These are phyloP conservation scores for Ehretia macrophylla DNA, from an alignment of 257 asterid species.

Conservation along the genomic window DNA sequence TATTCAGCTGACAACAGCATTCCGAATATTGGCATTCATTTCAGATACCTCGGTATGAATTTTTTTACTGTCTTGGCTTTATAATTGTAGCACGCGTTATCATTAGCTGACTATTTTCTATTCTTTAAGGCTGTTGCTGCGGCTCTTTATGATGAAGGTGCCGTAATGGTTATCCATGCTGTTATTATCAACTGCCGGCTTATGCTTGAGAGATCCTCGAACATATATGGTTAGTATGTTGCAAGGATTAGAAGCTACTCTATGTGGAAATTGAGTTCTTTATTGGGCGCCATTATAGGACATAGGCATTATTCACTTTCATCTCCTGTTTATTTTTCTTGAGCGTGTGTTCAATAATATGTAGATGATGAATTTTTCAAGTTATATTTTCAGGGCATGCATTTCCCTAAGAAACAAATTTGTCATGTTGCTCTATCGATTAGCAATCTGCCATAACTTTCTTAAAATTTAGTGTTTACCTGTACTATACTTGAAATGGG, in stretches of 20 bases:
- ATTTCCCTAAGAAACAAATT: no score
- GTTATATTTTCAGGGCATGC: no score
- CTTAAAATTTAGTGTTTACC: no score
- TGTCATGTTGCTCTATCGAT: no score
- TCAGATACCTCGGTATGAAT: conserved; percentile 71
- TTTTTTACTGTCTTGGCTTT: not conserved
- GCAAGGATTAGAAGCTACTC: conserved; percentile 6
- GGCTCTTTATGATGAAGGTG: conserved; percentile 90
- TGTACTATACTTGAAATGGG: no score
- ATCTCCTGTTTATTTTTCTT: no score
- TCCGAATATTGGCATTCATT: conserved; percentile 84
- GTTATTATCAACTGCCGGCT: conserved; percentile 78
- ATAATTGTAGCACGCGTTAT: conserved; percentile 7
- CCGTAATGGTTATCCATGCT: conserved; percentile 95
- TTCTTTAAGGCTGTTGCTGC: conserved; percentile 71
- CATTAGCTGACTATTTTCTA: conserved; percentile 29
- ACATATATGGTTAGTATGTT: conserved; percentile 71
- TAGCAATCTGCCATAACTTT: no score
- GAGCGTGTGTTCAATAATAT: no score
- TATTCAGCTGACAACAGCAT: conserved; percentile 87
- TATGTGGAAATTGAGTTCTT: not conserved
- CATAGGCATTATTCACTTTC: no score
- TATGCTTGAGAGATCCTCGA: conserved; percentile 94
- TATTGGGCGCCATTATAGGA: no score
- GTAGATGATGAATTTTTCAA: no score